phyloP scores from a whole-genome alignment of 2,329 filamentous ascomycete species.

The Niveomyces coronatus region DNA sequence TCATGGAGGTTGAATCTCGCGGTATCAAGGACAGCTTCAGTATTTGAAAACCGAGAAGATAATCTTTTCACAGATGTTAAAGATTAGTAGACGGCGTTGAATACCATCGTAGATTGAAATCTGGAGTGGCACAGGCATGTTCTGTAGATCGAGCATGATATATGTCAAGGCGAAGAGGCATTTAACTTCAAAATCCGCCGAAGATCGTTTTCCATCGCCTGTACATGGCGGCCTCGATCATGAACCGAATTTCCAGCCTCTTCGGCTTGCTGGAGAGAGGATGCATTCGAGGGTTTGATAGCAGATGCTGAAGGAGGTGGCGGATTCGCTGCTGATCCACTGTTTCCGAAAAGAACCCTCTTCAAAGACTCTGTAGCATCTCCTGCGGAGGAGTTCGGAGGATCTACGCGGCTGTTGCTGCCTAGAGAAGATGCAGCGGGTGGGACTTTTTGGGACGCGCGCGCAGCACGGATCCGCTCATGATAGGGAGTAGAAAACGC shows the following conservation, averaged over 20 bases:
- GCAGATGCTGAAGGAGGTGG: slow-evolving; percentile 2
- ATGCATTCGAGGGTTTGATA: not conserved
- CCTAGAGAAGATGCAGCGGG: slow-evolving; percentile 13
- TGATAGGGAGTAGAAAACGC: slow-evolving; percentile 59
- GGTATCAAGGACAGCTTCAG: too few species aligned
- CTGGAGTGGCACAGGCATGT: slow-evolving; percentile 9
- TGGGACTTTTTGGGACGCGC: slow-evolving; percentile 21
- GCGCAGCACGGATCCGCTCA: slow-evolving; percentile 49
- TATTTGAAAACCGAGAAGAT: too few species aligned
- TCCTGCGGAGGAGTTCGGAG: slow-evolving; percentile 4
- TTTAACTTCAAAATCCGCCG: slow-evolving; percentile 41
- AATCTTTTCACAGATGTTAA: too few species aligned
- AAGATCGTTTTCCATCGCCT: slow-evolving; percentile 43
- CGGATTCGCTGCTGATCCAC: slow-evolving; percentile 1
- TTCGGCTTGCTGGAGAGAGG: slow-evolving; percentile 1
- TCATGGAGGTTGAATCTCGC: too few species aligned
- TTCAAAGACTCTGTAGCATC: slow-evolving; percentile 25
- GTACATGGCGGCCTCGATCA: slow-evolving; percentile 24
- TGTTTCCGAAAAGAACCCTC: slow-evolving; percentile 41
- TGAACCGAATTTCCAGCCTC: slow-evolving; percentile 6
- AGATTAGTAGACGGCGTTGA: too few species aligned
- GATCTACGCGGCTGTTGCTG: slow-evolving; percentile 31
- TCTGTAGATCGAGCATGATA: too few species aligned
- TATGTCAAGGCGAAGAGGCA: too few species aligned
- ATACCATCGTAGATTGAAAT: too few species aligned